Percentiles rank a stretch among this genome's conserved stretches.
Evolutionary conservation across 371 early-diverging fungal species (phyloP).

Genomic region (Mucor saturninus): DNA sequence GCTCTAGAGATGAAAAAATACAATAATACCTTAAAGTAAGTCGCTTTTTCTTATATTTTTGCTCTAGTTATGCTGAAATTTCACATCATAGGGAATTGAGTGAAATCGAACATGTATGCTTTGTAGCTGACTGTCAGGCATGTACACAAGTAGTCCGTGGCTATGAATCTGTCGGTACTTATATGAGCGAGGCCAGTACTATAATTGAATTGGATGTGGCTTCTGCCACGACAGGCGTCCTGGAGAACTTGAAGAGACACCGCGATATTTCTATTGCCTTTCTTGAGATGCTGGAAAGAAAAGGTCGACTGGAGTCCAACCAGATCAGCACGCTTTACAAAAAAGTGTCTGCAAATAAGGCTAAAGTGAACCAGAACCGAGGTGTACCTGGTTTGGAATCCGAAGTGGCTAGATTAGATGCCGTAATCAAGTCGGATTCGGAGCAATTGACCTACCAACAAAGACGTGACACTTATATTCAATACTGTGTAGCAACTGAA

Average conservation of each 20-base stretch:
- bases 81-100: slow-evolving; percentile 26
- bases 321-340: slow-evolving; percentile 42
- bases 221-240: slow-evolving; percentile 34
- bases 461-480: slow-evolving; percentile 35
- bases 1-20: slow-evolving; percentile 52
- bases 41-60: too few species aligned
- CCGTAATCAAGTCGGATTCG: slow-evolving; percentile 34
- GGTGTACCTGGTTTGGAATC: slow-evolving; percentile 56
- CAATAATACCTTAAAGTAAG: slow-evolving; percentile 56
- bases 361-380: slow-evolving; percentile 50
- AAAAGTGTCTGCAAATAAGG: slow-evolving; percentile 38
- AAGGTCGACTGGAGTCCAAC: slow-evolving; percentile 30
- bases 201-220: slow-evolving; percentile 37
- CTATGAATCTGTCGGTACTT: slow-evolving; percentile 51
- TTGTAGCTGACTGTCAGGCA: slow-evolving; percentile 52
- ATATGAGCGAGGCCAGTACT: slow-evolving; percentile 45
- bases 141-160: slow-evolving; percentile 59
- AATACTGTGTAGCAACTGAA: slow-evolving; percentile 34
- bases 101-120: slow-evolving; percentile 57
- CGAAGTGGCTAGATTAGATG: slow-evolving; percentile 51
- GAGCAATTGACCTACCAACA: slow-evolving; percentile 36
- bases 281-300: slow-evolving; percentile 35
- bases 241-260: slow-evolving; percentile 72
- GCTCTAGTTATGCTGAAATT: too few species aligned
- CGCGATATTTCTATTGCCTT: slow-evolving; percentile 59